phyloP scores from a whole-genome alignment of 768 basidiomycete species.

The Cystofilobasidium ferigula region DNA sequence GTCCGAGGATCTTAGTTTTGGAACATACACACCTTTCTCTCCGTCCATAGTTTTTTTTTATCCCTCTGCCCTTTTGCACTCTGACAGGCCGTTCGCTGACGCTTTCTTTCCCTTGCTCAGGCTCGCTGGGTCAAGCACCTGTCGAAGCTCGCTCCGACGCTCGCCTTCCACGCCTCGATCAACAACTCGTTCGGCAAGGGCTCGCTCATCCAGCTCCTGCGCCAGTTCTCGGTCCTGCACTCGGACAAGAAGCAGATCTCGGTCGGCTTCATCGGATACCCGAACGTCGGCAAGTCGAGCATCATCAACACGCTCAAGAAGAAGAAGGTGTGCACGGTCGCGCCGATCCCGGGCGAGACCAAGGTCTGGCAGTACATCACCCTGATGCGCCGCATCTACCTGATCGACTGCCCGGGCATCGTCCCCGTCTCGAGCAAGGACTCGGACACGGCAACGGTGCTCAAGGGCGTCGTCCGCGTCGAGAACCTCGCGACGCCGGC shows the following conservation, averaged over 20 bases:
- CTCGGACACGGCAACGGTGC: slow-evolving; percentile 75
- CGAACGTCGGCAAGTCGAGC: slow-evolving; percentile 93
- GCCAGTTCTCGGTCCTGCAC: slow-evolving; percentile 93
- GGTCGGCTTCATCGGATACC: slow-evolving; percentile 94
- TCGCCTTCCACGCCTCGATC: slow-evolving; percentile 96
- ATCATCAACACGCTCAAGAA: slow-evolving; percentile 98
- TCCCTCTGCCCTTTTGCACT: slow-evolving; percentile 19
- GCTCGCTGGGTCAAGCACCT: slow-evolving; percentile 93
- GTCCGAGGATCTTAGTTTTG: slow-evolving; percentile 42
- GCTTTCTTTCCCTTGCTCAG: slow-evolving; percentile 40
- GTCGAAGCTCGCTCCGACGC: slow-evolving; percentile 85
- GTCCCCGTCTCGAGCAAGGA: slow-evolving; percentile 89
- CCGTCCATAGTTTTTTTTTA: slow-evolving; percentile 22
- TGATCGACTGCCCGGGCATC: slow-evolving; percentile 98
- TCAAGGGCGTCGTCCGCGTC: slow-evolving; percentile 93
- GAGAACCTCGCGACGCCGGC: slow-evolving; percentile 87
- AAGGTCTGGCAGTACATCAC: slow-evolving; percentile 99
- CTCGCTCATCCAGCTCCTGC: slow-evolving; percentile 86
- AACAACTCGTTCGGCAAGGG: slow-evolving; percentile 99
- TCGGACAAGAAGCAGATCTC: slow-evolving; percentile 99
- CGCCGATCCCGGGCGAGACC: slow-evolving; percentile 94
- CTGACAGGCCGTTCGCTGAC: slow-evolving; percentile 8
- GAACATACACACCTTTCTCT: slow-evolving; percentile 39
- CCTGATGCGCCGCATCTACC: slow-evolving; percentile 86
- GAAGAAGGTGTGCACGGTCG: slow-evolving; percentile 91